phyloP scores from a whole-genome alignment of 768 basidiomycete species.

The Leccinum arenicola region DNA sequence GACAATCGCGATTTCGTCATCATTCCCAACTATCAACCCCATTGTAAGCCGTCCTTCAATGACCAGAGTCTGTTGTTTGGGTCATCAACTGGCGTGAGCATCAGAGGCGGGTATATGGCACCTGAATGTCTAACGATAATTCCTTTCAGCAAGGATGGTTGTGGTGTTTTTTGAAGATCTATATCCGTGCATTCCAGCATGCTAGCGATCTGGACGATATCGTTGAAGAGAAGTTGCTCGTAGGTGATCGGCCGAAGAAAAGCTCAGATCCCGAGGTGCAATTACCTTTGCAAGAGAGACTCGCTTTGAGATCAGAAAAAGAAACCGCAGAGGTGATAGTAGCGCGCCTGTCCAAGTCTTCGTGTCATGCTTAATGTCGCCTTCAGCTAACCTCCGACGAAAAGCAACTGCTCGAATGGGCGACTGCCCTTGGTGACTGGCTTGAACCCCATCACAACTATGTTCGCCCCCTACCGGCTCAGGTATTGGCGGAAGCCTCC shows the following conservation, averaged over 20 bases:
- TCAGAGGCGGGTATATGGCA: background rate
- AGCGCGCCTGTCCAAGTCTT: slow-evolving; percentile 3
- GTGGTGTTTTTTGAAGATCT: slow-evolving; percentile 65
- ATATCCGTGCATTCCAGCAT: slow-evolving; percentile 74
- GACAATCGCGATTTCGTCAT: slow-evolving; percentile 88
- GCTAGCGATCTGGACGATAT: slow-evolving; percentile 78
- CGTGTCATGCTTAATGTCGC: slow-evolving; percentile 5
- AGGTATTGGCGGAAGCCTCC: slow-evolving; percentile 72
- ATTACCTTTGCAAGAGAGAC: slow-evolving; percentile 56
- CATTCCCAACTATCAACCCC: slow-evolving; percentile 76
- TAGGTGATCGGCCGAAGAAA: slow-evolving; percentile 77
- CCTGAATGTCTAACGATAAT: background rate
- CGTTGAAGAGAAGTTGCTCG: slow-evolving; percentile 77
- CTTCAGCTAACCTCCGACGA: slow-evolving; percentile 68
- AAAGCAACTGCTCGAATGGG: slow-evolving; percentile 53
- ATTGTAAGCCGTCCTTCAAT: slow-evolving; percentile 47
- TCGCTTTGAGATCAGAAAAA: slow-evolving; percentile 46
- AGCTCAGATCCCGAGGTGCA: slow-evolving; percentile 47
- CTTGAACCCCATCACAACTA: slow-evolving; percentile 74
- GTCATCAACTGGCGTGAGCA: slow-evolving; percentile 59
- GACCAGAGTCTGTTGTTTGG: slow-evolving; percentile 68
- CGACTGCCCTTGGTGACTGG: slow-evolving; percentile 66
- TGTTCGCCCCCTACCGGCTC: slow-evolving; percentile 64
- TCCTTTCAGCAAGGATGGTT: slow-evolving; percentile 65
- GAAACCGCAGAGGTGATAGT: slow-evolving; percentile 52